Percentiles rank a stretch among this genome's conserved stretches.
phyloP scores from a whole-genome alignment of 495 filamentous ascomycete genomes.

The Filosporella fistucella region DNA sequence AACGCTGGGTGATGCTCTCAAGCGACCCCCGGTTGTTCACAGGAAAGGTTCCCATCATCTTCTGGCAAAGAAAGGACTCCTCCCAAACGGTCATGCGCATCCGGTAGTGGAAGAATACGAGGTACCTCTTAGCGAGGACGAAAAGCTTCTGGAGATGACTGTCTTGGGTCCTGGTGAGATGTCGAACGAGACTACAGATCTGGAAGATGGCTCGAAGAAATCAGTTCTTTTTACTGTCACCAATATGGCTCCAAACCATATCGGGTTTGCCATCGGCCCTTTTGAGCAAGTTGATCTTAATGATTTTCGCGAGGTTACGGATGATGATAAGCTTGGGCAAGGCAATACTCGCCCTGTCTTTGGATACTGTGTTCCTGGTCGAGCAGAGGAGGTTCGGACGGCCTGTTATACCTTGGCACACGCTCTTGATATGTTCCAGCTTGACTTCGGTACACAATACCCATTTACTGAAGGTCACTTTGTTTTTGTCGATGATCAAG shows the following conservation, averaged over 20 bases:
- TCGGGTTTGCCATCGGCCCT: slow-evolving; percentile 88
- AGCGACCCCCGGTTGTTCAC: slow-evolving; percentile 17
- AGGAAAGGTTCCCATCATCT: slow-evolving; percentile 7
- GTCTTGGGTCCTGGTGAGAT: slow-evolving; percentile 88
- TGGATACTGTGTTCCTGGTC: slow-evolving; percentile 84
- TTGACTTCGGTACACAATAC: slow-evolving; percentile 80
- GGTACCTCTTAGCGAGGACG: slow-evolving; percentile 59
- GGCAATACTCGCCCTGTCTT: slow-evolving; percentile 74
- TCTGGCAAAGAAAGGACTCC: slow-evolving; percentile 13
- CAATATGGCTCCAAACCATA: slow-evolving; percentile 74
- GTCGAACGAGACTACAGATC: slow-evolving; percentile 73
- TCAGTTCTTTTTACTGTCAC: slow-evolving; percentile 75
- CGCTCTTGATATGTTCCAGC: slow-evolving; percentile 81
- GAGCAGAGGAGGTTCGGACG: slow-evolving; percentile 73
- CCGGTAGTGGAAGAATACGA: slow-evolving; percentile 28
- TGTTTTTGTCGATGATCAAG: slow-evolving; percentile 87
- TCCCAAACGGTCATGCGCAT: slow-evolving; percentile 18
- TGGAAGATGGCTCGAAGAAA: slow-evolving; percentile 70
- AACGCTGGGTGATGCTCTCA: slow-evolving; percentile 80
- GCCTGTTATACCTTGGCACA: slow-evolving; percentile 56
- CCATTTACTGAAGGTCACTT: slow-evolving; percentile 77
- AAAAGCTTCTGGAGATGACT: slow-evolving; percentile 78
- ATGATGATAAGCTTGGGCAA: slow-evolving; percentile 81
- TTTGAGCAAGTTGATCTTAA: slow-evolving; percentile 91
- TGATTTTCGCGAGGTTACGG: slow-evolving; percentile 82